phyloP scores from a whole-genome alignment of 2,329 filamentous ascomycete species.

The Pestalotiopsis sp. region DNA sequence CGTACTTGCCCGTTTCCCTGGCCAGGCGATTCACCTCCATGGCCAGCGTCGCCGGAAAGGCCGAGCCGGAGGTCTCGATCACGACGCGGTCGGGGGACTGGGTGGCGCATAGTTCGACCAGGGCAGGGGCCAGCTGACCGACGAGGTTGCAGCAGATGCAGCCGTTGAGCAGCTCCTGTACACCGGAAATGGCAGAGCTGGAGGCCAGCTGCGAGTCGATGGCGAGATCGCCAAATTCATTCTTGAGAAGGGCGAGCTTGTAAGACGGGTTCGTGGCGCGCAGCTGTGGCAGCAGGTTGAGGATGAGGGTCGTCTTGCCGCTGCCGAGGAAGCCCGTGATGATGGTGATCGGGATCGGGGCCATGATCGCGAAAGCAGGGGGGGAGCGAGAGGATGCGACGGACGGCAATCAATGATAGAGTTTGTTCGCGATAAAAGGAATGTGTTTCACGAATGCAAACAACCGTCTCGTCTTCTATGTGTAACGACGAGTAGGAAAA shows the following conservation, averaged over 20 bases:
- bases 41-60: conserved; percentile 85
- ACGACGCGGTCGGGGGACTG: conserved; percentile 80
- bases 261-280: conserved; percentile 71
- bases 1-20: conserved; percentile 70
- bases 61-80: conserved; percentile 88
- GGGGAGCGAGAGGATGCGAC: neutral
- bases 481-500: neutral
- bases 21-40: conserved; percentile 85
- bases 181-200: conserved; percentile 80
- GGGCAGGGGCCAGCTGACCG: conserved; percentile 81
- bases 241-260: conserved; percentile 92
- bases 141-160: conserved; percentile 99
- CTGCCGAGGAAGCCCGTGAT: conserved; percentile 95
- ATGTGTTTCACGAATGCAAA: conserved; percentile 1
- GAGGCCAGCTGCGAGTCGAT: conserved; percentile 91
- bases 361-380: conserved; percentile 42
- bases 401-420: neutral
- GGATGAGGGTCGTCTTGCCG: conserved; percentile 93
- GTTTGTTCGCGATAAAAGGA: conserved; percentile 14
- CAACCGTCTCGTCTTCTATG: neutral
- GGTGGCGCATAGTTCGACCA: conserved; percentile 68
- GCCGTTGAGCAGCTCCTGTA: conserved; percentile 91
- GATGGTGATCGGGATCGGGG: conserved; percentile 87
- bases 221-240: conserved; percentile 95
- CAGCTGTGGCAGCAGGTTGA: conserved; percentile 92